These are phyloP conservation scores for Veloporphyrellus conicus DNA, from an alignment of 1,284 basidiomycete genomes.

Conservation along the genomic window DNA sequence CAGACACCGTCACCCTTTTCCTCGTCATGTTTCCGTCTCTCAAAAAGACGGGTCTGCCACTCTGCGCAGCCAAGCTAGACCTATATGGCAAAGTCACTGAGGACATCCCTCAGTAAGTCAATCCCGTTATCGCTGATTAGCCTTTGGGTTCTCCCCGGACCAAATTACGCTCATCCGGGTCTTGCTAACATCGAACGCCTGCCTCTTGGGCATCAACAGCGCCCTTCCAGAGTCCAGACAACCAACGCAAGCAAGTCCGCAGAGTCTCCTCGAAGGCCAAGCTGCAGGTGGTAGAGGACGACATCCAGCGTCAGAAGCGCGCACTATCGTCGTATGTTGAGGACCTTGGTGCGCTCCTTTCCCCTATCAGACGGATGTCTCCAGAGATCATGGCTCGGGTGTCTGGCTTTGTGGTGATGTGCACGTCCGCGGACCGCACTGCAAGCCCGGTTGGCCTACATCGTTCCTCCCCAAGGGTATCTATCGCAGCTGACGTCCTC, in stretches of 20 bases:
- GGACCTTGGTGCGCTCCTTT: conserved; percentile 31
- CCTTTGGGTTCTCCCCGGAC: no score
- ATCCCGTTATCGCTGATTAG: background rate
- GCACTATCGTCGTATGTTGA: conserved; percentile 30
- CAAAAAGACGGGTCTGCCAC: conserved; percentile 24
- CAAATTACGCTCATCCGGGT: background rate
- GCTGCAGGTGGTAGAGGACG: conserved; percentile 23
- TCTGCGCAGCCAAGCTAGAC: conserved; percentile 24
- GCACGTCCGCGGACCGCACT: conserved; percentile 26
- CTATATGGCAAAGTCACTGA: conserved; percentile 29
- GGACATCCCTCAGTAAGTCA: conserved; percentile 27
- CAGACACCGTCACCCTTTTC: background rate
- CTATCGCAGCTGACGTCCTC: conserved; percentile 28
- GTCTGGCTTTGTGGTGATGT: conserved; percentile 32
- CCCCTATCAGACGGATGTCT: conserved; percentile 32
- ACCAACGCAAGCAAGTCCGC: conserved; percentile 29
- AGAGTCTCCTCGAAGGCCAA: conserved; percentile 24
- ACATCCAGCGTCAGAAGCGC: conserved; percentile 28
- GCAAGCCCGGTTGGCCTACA: conserved; percentile 28
- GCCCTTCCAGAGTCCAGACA: conserved; percentile 25
- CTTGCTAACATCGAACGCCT: conserved; percentile 29
- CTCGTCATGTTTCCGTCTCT: conserved; percentile 13
- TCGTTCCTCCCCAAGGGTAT: conserved; percentile 28
- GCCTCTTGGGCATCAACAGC: conserved; percentile 26
- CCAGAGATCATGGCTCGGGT: conserved; percentile 33